These are phyloP conservation scores for Kodamaea alishanica DNA, from an alignment of 1,139 yeast genomes.

Conservation along the genomic window DNA sequence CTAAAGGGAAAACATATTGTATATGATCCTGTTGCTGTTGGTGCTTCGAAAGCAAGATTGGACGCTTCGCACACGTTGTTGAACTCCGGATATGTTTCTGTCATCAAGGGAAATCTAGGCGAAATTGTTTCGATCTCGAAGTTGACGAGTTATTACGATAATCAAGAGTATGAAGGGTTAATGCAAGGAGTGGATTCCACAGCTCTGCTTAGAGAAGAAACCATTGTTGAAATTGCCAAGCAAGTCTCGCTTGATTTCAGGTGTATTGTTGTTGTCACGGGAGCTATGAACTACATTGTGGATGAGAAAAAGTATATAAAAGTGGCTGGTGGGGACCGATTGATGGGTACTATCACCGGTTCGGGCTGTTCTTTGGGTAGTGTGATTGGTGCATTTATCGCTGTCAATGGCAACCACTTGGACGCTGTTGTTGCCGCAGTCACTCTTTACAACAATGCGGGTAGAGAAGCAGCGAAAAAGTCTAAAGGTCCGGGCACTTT, in stretches of 20 bases:
- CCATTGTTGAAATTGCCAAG: conserved; percentile 38
- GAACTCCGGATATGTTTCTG: conserved; percentile 57
- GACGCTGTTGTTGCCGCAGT: conserved; percentile 60
- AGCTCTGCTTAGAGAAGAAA: conserved; percentile 29
- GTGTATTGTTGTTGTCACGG: conserved; percentile 71
- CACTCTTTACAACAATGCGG: conserved; percentile 60
- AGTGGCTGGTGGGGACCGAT: conserved; percentile 57
- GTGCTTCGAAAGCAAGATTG: conserved; percentile 66
- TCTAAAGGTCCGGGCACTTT: conserved; percentile 51
- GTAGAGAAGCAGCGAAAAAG: conserved; percentile 46
- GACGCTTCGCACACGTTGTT: conserved; percentile 47
- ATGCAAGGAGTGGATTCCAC: conserved; percentile 79
- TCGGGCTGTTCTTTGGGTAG: conserved; percentile 87
- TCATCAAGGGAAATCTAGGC: conserved; percentile 85
- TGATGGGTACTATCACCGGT: conserved; percentile 80
- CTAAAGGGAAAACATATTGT: conserved; percentile 57
- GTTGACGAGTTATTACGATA: conserved; percentile 25
- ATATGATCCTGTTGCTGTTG: conserved; percentile 91
- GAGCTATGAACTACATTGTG: conserved; percentile 30
- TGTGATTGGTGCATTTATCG: conserved; percentile 58
- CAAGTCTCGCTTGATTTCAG: conserved; percentile 53
- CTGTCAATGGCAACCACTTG: conserved; percentile 26
- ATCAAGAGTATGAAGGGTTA: conserved; percentile 34
- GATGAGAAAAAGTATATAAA: conserved; percentile 14
- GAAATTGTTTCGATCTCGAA: conserved; percentile 56